Base-by-base conservation (phyloP, 768 basidiomycete species). In the Boletus reticuloceps region DNA sequence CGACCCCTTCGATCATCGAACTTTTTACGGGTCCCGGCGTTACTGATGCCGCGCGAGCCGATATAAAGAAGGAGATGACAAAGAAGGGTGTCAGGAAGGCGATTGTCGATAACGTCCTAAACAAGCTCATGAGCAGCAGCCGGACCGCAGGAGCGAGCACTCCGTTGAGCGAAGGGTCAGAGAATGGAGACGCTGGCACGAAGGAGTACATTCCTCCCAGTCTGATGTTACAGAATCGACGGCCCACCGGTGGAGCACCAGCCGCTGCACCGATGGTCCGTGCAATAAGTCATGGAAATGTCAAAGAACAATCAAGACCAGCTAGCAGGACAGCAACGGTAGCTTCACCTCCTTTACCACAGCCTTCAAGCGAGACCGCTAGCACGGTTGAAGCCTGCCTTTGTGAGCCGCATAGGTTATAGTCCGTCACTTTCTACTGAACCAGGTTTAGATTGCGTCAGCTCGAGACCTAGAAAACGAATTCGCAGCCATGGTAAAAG, bases 31-130 rank as follows among this genome's bases (percentile, higher is more conserved):
- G 91, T 16, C 81, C 88, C 0, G 83, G 82, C 6, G 91, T 93
- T 14, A 84, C 87, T 4, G 88, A 95, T 66, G 85, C 84, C 9
- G 97, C 97, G 4, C 85, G 91, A 49, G 84, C 94, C 5, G 96
- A 98, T 69, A 78, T 98, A 51, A 98, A 97, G 79, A 94, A 93
- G 67, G 89, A 93, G 68, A 79, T 98, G 79, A 70, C 79, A 3
- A 92, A 88, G 75, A 91, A 91, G 69, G 82, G 82, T 40, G 90
- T 97, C 41, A 82, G 93, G 34, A 96, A 95, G 73, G 82, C 85
- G 6, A 94, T 95, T 44, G 84, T 88, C 14, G 95, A 98, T 57
- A 79, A 79, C 50, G 84, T 98, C 16, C 78, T 94, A 8, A 72
- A 77, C 51, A 87, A 84, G 68, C 76, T 93, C 20, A 75, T 92